These are phyloP conservation scores for Blastomyces emzantsi DNA, from an alignment of 2,329 filamentous ascomycete genomes.

Conservation along the genomic window DNA sequence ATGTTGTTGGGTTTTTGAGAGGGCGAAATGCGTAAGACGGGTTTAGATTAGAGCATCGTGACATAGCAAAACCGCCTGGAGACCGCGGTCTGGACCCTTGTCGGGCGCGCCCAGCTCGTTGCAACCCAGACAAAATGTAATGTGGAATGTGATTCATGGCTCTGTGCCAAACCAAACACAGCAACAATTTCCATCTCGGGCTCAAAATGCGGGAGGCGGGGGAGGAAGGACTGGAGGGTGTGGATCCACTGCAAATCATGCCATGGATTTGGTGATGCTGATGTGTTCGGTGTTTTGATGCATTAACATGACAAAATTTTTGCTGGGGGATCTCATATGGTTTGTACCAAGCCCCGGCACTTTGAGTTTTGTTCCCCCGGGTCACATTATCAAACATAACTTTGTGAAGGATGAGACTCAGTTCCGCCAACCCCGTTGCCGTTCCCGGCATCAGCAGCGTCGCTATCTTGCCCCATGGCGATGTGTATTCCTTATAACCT, in stretches of 20 bases:
- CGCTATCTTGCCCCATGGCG: neutral
- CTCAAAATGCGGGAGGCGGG: conserved; percentile 11
- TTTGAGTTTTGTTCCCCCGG: neutral
- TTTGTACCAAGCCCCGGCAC: neutral
- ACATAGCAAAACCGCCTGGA: conserved; percentile 6
- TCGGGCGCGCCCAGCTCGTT: conserved; percentile 14
- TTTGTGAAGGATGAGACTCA: neutral
- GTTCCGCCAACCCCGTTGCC: neutral
- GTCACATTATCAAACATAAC: neutral
- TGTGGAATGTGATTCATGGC: conserved; percentile 13
- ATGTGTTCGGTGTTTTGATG: conserved; percentile 13
- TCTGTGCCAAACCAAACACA: conserved; percentile 32
- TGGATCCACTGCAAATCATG: conserved; percentile 14
- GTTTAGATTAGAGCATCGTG: conserved; percentile 1
- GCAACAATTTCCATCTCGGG: conserved; percentile 36
- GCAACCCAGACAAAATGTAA: conserved; percentile 15
- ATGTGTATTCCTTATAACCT: neutral
- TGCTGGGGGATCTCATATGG: neutral
- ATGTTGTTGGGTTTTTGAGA: neutral
- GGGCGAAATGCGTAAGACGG: neutral
- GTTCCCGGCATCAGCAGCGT: too few species aligned
- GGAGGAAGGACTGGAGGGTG: neutral
- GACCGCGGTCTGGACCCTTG: conserved; percentile 13
- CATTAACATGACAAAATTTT: neutral
- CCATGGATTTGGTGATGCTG: conserved; percentile 5